Conservation (phyloP, 306 rosid species). For the Senna tora region DNA sequence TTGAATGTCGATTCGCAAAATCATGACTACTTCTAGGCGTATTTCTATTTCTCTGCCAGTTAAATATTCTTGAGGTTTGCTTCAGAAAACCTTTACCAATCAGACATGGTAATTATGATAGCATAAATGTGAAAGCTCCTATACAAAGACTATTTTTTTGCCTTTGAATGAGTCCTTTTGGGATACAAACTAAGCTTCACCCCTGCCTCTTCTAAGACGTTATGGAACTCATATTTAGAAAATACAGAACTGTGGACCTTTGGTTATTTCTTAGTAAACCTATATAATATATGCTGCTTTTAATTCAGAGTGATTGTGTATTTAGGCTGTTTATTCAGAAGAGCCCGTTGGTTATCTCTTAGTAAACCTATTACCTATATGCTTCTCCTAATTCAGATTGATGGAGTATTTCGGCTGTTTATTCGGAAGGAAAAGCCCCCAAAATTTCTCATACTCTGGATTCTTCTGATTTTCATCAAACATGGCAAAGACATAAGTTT, state of each 20-base stretch:
- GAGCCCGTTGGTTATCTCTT: too few relatives aligned
- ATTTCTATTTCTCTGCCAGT: too few relatives aligned
- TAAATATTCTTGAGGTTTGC: too few relatives aligned
- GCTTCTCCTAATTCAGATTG: conserved; percentile 33
- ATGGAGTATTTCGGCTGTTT: conserved; percentile 45
- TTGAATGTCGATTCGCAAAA: neutral
- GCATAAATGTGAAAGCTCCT: too few relatives aligned
- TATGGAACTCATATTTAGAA: neutral
- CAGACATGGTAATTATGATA: too few relatives aligned
- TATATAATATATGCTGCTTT: too few relatives aligned
- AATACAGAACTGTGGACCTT: neutral
- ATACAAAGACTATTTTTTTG: too few relatives aligned
- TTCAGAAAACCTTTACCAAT: too few relatives aligned
- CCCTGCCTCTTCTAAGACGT: neutral
- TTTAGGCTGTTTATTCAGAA: too few relatives aligned
- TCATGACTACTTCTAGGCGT: neutral
- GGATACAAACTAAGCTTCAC: neutral
- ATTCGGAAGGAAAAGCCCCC: conserved; percentile 49
- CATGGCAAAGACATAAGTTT: conserved; percentile 51
- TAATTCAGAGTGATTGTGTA: too few relatives aligned
- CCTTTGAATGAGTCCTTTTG: too few relatives aligned
- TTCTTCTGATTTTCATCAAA: conserved; percentile 48
- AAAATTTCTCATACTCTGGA: conserved; percentile 35
- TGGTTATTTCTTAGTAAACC: neutral
- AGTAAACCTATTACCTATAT: too few relatives aligned